A percentile compares a stretch with the other conserved stretches of the same genome.
Conservation (phyloP, 768 basidiomycete genomes). For the Naganishia vishniacii region DNA sequence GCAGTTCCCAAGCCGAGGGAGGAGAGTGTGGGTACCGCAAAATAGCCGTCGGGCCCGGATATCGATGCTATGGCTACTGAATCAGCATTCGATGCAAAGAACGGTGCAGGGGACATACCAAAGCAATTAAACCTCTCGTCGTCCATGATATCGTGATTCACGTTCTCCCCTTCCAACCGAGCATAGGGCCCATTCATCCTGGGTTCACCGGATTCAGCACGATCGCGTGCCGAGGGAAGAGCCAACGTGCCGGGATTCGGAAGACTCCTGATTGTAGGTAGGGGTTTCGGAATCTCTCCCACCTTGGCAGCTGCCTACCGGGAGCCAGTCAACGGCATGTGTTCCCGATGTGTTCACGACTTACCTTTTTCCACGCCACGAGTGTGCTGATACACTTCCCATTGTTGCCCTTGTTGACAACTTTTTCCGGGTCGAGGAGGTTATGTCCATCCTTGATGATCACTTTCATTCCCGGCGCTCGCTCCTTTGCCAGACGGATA, state of each 20-base stretch:
- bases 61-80: slow-evolving; percentile 34
- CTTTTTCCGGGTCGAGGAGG: slow-evolving; percentile 44
- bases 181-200: slow-evolving; percentile 26
- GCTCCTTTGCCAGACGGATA: slow-evolving; percentile 29
- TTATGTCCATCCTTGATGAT: slow-evolving; percentile 47
- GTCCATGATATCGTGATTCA: slow-evolving; percentile 28
- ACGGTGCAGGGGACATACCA: slow-evolving; percentile 30
- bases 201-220: slow-evolving; percentile 19
- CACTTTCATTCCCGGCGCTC: slow-evolving; percentile 34
- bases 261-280: slow-evolving; percentile 34
- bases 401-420: slow-evolving; percentile 40
- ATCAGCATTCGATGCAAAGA: not conserved
- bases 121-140: slow-evolving; percentile 33
- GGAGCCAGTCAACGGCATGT: not conserved
- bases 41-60: slow-evolving; percentile 41
- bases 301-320: slow-evolving; percentile 41
- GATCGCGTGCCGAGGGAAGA: slow-evolving; percentile 19
- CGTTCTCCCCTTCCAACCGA: slow-evolving; percentile 24
- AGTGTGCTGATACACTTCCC: slow-evolving; percentile 46
- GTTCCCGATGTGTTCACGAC: slow-evolving; percentile 10
- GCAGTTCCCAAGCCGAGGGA: slow-evolving; percentile 41
- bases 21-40: slow-evolving; percentile 47
- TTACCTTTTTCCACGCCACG: slow-evolving; percentile 44
- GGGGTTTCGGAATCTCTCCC: slow-evolving; percentile 34
- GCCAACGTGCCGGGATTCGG: slow-evolving; percentile 40